These are phyloP conservation scores for Cetradonia linearis DNA, from an alignment of 495 filamentous ascomycete species.

Conservation along the genomic window DNA sequence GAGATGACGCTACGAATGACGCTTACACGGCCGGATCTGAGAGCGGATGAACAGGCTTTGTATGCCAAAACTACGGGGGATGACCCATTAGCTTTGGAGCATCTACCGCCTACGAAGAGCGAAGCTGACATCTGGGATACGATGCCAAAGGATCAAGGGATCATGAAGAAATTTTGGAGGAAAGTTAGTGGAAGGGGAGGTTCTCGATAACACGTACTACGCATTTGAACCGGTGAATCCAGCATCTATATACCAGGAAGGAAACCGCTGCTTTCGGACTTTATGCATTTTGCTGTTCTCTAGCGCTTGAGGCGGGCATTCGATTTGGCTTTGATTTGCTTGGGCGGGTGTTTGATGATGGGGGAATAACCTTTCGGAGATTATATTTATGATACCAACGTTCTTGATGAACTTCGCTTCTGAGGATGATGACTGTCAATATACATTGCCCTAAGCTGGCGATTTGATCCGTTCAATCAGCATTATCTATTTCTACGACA, in stretches of 20 bases:
- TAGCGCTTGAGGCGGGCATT: slow-evolving; percentile 18
- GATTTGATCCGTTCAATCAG: neutral
- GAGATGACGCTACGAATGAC: slow-evolving; percentile 97
- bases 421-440: neutral
- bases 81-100: slow-evolving; percentile 45
- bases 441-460: slow-evolving; percentile 5
- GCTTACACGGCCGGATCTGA: slow-evolving; percentile 75
- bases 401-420: slow-evolving; percentile 14
- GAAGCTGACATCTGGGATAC: slow-evolving; percentile 37
- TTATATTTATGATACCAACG: slow-evolving; percentile 15
- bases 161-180: slow-evolving; percentile 48
- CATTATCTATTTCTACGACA: too few species aligned
- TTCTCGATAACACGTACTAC: neutral
- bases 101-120: slow-evolving; percentile 40
- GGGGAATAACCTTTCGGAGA: slow-evolving; percentile 1
- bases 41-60: slow-evolving; percentile 50
- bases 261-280: too few species aligned
- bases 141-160: slow-evolving; percentile 34
- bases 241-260: neutral
- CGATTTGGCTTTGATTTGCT: neutral
- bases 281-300: slow-evolving; percentile 16
- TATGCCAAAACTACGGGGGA: slow-evolving; percentile 40
- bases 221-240: too few species aligned
- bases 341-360: neutral
- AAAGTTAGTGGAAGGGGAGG: slow-evolving; percentile 30